phyloP scores from a whole-genome alignment of 352 stramenopile genomes.

The Pythium graminicola region DNA sequence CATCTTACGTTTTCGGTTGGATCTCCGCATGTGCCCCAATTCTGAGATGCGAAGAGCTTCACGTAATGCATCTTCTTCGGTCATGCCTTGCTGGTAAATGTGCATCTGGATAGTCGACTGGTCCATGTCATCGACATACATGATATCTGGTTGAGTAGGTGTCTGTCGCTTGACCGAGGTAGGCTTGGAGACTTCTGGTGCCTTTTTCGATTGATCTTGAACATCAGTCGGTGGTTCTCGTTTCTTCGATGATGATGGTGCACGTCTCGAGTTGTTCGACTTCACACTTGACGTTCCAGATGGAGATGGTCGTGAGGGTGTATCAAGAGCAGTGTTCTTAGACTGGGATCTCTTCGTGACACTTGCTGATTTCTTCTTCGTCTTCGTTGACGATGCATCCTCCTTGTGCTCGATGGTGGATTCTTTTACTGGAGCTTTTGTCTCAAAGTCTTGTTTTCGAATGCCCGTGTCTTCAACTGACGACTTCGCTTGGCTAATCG shows the following conservation, averaged over 20 bases:
- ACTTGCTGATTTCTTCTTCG: too few relatives aligned
- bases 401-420: too few relatives aligned
- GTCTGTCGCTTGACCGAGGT: neutral
- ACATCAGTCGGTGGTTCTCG: neutral
- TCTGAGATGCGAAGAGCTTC: constrained; percentile 56
- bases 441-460: too few relatives aligned
- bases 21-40: constrained; percentile 21
- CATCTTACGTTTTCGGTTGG: constrained; percentile 22
- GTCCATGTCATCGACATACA: constrained; percentile 25
- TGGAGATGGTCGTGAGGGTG: too few relatives aligned
- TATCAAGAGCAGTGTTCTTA: too few relatives aligned
- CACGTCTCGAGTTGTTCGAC: too few relatives aligned
- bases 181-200: neutral
- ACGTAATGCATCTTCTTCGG: constrained; percentile 61
- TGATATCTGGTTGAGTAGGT: neutral
- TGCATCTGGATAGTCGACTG: constrained; percentile 35
- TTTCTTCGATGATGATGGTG: too few relatives aligned
- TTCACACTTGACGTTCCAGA: too few relatives aligned
- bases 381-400: too few relatives aligned
- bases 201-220: neutral
- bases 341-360: too few relatives aligned
- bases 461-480: too few relatives aligned
- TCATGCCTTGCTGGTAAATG: constrained; percentile 65
- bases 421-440: too few relatives aligned
- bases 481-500: neutral